Evolutionary conservation across 176 grass and related monocot species (phyloP), one percentile per base, ranked within the genome.

Genomic region (Musa acuminata): DNA sequence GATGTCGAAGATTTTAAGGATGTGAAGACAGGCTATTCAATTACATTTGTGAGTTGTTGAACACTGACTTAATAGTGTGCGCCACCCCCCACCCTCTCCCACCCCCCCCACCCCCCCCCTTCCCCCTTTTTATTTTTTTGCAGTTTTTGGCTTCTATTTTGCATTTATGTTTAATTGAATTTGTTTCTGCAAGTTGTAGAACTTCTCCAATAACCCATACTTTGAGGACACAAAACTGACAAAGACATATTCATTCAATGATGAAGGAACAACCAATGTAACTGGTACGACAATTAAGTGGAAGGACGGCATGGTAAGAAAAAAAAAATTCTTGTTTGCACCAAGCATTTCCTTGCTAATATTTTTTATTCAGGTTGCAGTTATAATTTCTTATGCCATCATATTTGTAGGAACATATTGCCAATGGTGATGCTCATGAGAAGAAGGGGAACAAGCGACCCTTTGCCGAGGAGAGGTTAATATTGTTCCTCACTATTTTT

Each of bases 261-360:
- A 93, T 53, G 89, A 88, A 74, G 93, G 87, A 88, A 90, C 82
- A 51, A 83, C 90, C 27, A 90, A 80, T 79, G 79, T 97, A 84
- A 87, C 81, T 69, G 90, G 90, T 66, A 82, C 84, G 73, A 55
- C 82, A 54, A 93, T 97, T 71, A 97, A 88, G 55, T 97, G 93
- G 93, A 93, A 97, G 72, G 93, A 93, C 73, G 93, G 90, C 79
- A 97, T 88, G 89, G 93, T 92, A 81, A 75, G 77, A 16, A 22
- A 14, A 17, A 43, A 3, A 59, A 8, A 8, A 1, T 53, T 79
- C 2, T 83, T 26, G 80, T 55, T 59, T 55, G 63, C 43, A 60
- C 12, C 52, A 12, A 57, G 60, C 60, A 4, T 69, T 24, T 64
- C 19, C 35, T 55, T 53, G 64, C 20, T 64, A 67, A n/a, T 43